These are phyloP conservation scores for Jackrogersella multiformis DNA, from an alignment of 495 filamentous ascomycete species.

Conservation along the genomic window DNA sequence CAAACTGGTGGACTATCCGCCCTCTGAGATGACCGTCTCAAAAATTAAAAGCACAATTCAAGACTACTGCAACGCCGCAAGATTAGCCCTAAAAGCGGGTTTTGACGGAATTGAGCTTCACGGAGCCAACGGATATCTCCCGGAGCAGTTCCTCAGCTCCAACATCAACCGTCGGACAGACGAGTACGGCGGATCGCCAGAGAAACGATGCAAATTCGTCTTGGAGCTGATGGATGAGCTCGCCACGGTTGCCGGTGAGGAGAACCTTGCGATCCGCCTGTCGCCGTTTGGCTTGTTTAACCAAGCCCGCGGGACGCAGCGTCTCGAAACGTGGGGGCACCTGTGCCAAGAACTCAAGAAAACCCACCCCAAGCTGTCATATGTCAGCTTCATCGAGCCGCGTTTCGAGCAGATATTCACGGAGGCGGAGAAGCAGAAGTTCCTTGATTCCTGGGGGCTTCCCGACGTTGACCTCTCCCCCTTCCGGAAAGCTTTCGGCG, in stretches of 20 bases:
- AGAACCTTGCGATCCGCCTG: conserved; percentile 3
- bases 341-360: not conserved
- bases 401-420: conserved; percentile 6
- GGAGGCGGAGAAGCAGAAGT: conserved; percentile 1
- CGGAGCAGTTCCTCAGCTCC: conserved; percentile 11
- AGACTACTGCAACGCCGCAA: conserved; percentile 11
- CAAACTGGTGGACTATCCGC: not conserved
- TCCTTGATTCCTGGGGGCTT: conserved; percentile 3
- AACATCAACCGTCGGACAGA: conserved; percentile 2
- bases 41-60: conserved; percentile 8
- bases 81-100: not conserved
- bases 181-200: conserved; percentile 6
- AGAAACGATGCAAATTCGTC: conserved; percentile 8
- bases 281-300: conserved; percentile 8
- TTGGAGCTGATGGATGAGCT: not conserved
- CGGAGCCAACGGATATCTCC: conserved; percentile 7
- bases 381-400: conserved; percentile 10
- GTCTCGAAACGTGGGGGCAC: conserved; percentile 1
- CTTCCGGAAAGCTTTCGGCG: not conserved
- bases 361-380: conserved; percentile 2
- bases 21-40: not conserved
- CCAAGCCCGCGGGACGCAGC: not conserved
- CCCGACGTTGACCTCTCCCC: not conserved
- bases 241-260: not conserved
- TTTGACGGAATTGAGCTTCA: conserved; percentile 5